Base-by-base conservation (phyloP, 495 filamentous ascomycete species). In the Daldinia decipiens region DNA sequence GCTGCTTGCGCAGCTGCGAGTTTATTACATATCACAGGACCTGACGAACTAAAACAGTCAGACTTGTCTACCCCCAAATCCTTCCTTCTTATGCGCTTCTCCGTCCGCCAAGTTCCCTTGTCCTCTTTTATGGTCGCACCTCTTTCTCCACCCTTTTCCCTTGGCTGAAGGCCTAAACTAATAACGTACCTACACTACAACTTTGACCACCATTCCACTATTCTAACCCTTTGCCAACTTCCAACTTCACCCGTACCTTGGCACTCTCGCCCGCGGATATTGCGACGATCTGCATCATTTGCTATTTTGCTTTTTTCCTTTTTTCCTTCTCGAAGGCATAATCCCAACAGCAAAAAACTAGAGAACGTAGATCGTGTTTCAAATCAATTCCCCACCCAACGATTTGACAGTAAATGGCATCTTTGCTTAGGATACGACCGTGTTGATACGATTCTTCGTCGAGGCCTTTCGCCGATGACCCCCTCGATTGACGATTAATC, bases 391-490 rank as follows among this genome's bases (percentile, higher is more conserved):
- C 51, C 57, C 15, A 11, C 52, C 5, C 12, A 7, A n/a, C 52
- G 60, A 65, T 65, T 26, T 38, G 60, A 47, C n/a, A 60, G 65
- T 73, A 73, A 59, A 73, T 73, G 70, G 65, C 70, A 68, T 65
- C 65, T 57, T 31, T 26, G 60, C 29, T 68, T 17, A 34, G 60
- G 38, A 50, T 52, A 61, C 54, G 38, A 55, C 36, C 56, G 52
- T 65, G 50, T 62, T 69, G 58, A 69, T 65, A 66, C 43, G 60
- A 69, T 52, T 40, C 60, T 57, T 62, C 59, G 70, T 73, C 65
- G 61, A 73, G 70, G 61, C 70, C 40, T 58, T 56, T 66, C 52
- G 65, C 70, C 65, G 65, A 73, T 73, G 65, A 73, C 32, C 47
- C 27, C 40, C 56, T 68, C 56, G 40, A 62, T 73, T 59, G 45